Conservation (phyloP, 192 early-diverging fungal species). For the Rhizophagus clarus region DNA sequence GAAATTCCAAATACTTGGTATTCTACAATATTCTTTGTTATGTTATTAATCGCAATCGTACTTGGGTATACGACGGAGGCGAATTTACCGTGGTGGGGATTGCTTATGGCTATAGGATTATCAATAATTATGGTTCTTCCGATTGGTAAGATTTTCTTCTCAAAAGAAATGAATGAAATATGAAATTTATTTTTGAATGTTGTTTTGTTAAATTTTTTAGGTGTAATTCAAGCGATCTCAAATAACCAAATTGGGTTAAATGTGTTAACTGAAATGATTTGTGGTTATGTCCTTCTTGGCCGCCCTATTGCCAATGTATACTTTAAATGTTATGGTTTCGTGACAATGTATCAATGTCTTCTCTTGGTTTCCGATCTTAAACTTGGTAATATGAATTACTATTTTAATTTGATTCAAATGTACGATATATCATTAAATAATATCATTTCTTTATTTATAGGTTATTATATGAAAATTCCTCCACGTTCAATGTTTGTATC, state of each 20-base stretch:
- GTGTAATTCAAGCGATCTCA: slow-evolving; percentile 54
- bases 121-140: slow-evolving; percentile 50
- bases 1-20: slow-evolving; percentile 60
- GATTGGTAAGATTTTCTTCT: slow-evolving; percentile 39
- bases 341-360: slow-evolving; percentile 73
- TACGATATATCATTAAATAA: too few species aligned
- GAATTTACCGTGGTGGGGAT: slow-evolving; percentile 55
- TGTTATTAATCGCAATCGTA: slow-evolving; percentile 39
- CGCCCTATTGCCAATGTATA: slow-evolving; percentile 52
- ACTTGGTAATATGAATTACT: slow-evolving; percentile 50
- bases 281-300: slow-evolving; percentile 57
- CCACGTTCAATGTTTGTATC: slow-evolving; percentile 65
- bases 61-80: slow-evolving; percentile 37
- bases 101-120: slow-evolving; percentile 45
- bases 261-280: slow-evolving; percentile 63
- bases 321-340: slow-evolving; percentile 62
- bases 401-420: not conserved
- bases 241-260: slow-evolving; percentile 54
- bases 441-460: not conserved
- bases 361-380: slow-evolving; percentile 73
- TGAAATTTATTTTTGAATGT: too few species aligned
- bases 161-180: too few species aligned
- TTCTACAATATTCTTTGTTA: slow-evolving; percentile 39
- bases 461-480: slow-evolving; percentile 67
- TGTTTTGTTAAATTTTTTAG: not conserved